Evolutionary conservation across 148 eudicot species (phyloP), one percentile per base, ranked within the genome.

Genomic region (Cornus kousa): DNA sequence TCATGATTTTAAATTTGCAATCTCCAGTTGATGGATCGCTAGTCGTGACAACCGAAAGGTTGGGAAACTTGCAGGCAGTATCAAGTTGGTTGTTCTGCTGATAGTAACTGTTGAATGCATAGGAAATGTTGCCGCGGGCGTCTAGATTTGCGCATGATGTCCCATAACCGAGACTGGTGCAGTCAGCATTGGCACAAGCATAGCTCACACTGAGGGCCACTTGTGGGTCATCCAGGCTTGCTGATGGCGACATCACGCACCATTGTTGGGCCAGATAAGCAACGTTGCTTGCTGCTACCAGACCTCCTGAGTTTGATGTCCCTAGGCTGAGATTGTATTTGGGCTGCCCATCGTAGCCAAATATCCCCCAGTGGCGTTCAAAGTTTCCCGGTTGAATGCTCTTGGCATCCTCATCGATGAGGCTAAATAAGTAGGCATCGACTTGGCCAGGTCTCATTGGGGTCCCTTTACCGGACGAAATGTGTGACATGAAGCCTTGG

Each of bases 121-220:
- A 87, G 11, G 90, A 87, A 37, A 93, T 64, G 72, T 93, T 93
- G 84, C 84, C 84, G 0, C 31, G 68, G 0, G 79, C 85, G 66
- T 89, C 86, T 71, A 93, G 66, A 72, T 73, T 87, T 3, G 70
- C 84, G 68, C 98, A 93, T 0, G 95, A 90, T 3, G 91, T 75
- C 46, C 92, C 94, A 72, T 85, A 87, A 20, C 96, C 98, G 1
- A 93, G 91, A 70, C 90, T 85, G 3, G 94, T 88, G 80, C 98
- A 93, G 37, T 93, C 98, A 33, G 88, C 92, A 59, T 72, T 82
- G 1, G 79, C 83, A 74, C 98, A 93, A 2, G 98, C 98, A 43
- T 88, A 93, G 72, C 86, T 82, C 62, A 91, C 92, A 28, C 91
- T 87, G 0, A 85, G 75, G 1, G 80, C 95, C 14, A 93, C 68